These are phyloP conservation scores for Didymella arachidicola DNA, from an alignment of 2,329 filamentous ascomycete genomes.

Conservation along the genomic window DNA sequence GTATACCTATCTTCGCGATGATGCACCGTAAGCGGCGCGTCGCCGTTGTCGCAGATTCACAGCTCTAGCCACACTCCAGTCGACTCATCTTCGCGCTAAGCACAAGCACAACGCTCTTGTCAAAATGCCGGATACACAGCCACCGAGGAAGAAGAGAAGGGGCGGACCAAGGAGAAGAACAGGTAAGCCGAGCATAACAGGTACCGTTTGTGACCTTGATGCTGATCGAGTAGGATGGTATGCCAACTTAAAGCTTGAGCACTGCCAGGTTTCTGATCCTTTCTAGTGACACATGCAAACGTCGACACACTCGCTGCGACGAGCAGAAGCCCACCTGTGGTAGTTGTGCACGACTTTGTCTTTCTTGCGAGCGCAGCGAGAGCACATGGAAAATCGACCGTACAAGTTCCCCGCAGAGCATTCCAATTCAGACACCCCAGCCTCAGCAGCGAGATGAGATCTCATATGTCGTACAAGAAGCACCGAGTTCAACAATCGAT, in stretches of 20 bases:
- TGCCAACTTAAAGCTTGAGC: neutral
- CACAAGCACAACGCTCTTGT: neutral
- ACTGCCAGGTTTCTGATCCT: slow-evolving; percentile 10
- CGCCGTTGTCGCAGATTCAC: slow-evolving; percentile 5
- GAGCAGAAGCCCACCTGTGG: slow-evolving; percentile 46
- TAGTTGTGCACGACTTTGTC: slow-evolving; percentile 42
- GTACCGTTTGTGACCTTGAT: neutral
- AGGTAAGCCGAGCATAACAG: slow-evolving; percentile 20
- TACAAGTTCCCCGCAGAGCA: slow-evolving; percentile 7
- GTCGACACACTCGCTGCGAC: slow-evolving; percentile 47
- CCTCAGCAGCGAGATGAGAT: slow-evolving; percentile 24
- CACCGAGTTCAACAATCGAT: slow-evolving; percentile 17
- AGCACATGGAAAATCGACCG: slow-evolving; percentile 21
- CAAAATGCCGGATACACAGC: slow-evolving; percentile 9
- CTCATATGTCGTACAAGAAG: neutral
- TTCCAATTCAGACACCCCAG: slow-evolving; percentile 11
- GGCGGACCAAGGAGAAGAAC: slow-evolving; percentile 40
- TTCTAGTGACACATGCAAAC: slow-evolving; percentile 44
- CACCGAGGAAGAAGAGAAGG: slow-evolving; percentile 36
- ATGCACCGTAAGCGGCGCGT: neutral
- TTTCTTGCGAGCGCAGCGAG: slow-evolving; percentile 40
- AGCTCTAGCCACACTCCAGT: neutral
- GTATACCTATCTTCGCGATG: neutral
- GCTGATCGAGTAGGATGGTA: slow-evolving; percentile 19
- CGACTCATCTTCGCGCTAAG: neutral